phyloP scores from a whole-genome alignment of 2,329 filamentous ascomycete genomes.

The Verticillium isaacii region DNA sequence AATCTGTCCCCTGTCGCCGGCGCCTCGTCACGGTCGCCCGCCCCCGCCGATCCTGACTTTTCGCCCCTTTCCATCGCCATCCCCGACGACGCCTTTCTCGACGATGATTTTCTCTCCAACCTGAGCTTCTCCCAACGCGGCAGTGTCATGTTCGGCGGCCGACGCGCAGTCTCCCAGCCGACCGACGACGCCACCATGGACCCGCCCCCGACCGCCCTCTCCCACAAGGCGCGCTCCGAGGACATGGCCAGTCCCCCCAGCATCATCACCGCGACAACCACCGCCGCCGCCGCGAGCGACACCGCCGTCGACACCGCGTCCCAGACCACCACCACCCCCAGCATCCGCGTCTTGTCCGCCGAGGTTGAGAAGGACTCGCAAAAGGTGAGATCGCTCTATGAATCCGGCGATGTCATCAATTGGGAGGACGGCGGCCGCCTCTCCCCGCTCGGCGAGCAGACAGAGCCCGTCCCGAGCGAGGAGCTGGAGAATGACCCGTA shows the following conservation, averaged over 20 bases:
- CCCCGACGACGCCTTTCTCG: constrained; percentile 50
- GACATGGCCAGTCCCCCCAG: background rate
- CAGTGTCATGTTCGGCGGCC: constrained; percentile 55
- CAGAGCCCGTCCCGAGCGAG: constrained; percentile 45
- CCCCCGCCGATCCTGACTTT: constrained; percentile 31
- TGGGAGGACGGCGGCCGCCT: constrained; percentile 47
- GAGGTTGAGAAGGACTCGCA: constrained; percentile 59
- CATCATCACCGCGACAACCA: constrained; percentile 1
- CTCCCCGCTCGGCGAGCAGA: constrained; percentile 40
- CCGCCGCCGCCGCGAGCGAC: constrained; percentile 8
- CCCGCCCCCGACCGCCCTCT: background rate
- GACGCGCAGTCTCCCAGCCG: constrained; percentile 7
- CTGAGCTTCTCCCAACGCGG: constrained; percentile 60
- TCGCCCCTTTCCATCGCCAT: constrained; percentile 52
- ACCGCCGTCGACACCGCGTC: constrained; percentile 10
- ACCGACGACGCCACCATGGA: background rate
- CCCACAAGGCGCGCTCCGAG: background rate
- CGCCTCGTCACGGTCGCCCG: constrained; percentile 5
- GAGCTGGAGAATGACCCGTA: constrained; percentile 52
- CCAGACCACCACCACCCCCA: constrained; percentile 27
- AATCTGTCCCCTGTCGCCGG: constrained; percentile 12
- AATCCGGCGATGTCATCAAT: constrained; percentile 46
- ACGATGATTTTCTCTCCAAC: constrained; percentile 51
- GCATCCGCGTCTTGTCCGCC: constrained; percentile 47
- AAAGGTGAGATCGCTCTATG: constrained; percentile 65